Base-by-base conservation (phyloP, 805 yeast genomes). In the Starmerella kuoi region DNA sequence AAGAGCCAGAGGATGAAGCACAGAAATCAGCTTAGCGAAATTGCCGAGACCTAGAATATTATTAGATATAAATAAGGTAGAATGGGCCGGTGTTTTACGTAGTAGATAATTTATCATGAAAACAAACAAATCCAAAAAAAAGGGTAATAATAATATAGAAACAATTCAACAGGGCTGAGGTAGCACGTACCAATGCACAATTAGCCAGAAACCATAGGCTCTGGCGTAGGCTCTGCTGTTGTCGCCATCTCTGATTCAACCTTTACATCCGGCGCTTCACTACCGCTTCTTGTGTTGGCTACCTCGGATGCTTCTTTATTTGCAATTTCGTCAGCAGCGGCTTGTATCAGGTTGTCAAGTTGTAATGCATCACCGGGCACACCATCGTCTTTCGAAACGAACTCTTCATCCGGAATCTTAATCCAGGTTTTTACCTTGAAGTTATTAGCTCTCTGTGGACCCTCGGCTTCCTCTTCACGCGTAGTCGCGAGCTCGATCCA, bases 301-400 rank as follows among this genome's bases (percentile, higher is more conserved):
- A 31, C 32, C 28, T 40, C 47, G 7, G 43, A 33, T 11, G 40
- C 26, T 20, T 44, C 47, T 31, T 36, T 38, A 12, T 31, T 11
- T 19, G 41, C 45, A 12, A 40, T 37, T 21, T 43, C 43, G 20
- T 34, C 50, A 17, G 38, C 45, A 8, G 44, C 45, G 14, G 33
- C 31, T 37, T 46, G 47, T 23, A 40, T 31, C 36, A 40, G 49
- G 40, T 41, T 41, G 21, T 25, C 56, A 36, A 76, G 59, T 42
- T 72, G 70, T 18, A 75, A 55, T 9, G 62, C 53, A 51, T 75
- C 79, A 20, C 55, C 59, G 7, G 57, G 64, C 18, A 61, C 66
- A 12, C 66, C 64, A 40, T 65, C 70, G 22, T 51, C 54, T 1
- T 53, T 38, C 0, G 58, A 54, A 14, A 17, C 42, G 43, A 50